These are phyloP conservation scores for Aspergillus transmontanensis DNA, from an alignment of 2,329 filamentous ascomycete species.

Conservation along the genomic window DNA sequence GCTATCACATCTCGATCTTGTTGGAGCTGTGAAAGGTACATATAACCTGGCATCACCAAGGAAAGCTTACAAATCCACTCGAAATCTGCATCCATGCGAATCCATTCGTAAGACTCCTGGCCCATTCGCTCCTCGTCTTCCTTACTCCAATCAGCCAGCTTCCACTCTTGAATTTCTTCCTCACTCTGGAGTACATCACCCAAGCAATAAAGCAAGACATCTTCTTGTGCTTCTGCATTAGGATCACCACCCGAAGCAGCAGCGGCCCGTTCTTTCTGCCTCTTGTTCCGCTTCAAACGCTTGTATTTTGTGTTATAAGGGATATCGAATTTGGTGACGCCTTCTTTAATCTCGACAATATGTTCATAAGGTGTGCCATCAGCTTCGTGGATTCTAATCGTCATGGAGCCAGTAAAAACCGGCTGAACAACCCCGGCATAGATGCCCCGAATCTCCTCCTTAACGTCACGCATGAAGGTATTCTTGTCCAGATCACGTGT, in stretches of 20 bases:
- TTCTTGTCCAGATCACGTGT: constrained; percentile 66
- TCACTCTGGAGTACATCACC: constrained; percentile 85
- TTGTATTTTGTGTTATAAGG: constrained; percentile 99
- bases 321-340: constrained; percentile 83
- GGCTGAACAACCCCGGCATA: constrained; percentile 70
- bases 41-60: constrained; percentile 84
- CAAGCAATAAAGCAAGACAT: constrained; percentile 84
- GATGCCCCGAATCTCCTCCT: constrained; percentile 73
- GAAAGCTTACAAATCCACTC: constrained; percentile 93
- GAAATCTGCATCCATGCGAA: constrained; percentile 95
- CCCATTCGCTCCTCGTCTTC: constrained; percentile 92
- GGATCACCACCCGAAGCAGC: constrained; percentile 65
- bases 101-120: constrained; percentile 97
- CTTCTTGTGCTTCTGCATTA: constrained; percentile 68
- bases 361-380: constrained; percentile 98
- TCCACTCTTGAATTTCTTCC: constrained; percentile 82
- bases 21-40: constrained; percentile 96
- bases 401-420: constrained; percentile 96
- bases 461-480: constrained; percentile 81
- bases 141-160: constrained; percentile 82
- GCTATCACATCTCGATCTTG: constrained; percentile 96
- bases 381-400: constrained; percentile 94
- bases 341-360: constrained; percentile 92
- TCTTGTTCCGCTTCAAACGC: constrained; percentile 82
- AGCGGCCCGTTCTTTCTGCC: constrained; percentile 75